These are phyloP conservation scores for Mortierella sp. DNA, from an alignment of 371 early-diverging fungal species.

Conservation along the genomic window DNA sequence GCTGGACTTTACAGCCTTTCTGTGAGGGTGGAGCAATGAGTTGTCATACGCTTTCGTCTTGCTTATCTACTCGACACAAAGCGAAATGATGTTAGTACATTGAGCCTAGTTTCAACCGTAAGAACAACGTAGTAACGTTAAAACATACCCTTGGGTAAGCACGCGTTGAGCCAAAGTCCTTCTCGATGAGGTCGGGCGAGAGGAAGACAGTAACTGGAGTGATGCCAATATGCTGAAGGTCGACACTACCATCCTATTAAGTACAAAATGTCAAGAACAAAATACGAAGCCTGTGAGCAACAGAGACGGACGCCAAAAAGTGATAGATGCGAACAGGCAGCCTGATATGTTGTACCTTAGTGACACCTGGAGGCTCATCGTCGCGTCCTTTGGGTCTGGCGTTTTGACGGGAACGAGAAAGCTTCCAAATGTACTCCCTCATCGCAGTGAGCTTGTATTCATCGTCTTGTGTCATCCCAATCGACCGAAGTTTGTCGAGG, in stretches of 20 bases:
- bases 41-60: conserved; percentile 30
- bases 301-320: too few species aligned
- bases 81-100: neutral
- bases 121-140: neutral
- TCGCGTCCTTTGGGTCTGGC: conserved; percentile 50
- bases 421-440: conserved; percentile 85
- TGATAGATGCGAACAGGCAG: too few species aligned
- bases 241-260: conserved; percentile 62
- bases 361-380: conserved; percentile 35
- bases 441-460: conserved; percentile 79
- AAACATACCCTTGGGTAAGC: conserved; percentile 26
- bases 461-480: conserved; percentile 87
- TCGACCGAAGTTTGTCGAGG: conserved; percentile 69
- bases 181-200: conserved; percentile 60
- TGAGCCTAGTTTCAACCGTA: neutral
- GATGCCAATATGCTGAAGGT: conserved; percentile 71
- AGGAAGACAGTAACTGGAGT: conserved; percentile 85
- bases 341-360: conserved; percentile 32
- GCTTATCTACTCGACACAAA: conserved; percentile 11
- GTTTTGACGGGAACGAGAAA: conserved; percentile 70
- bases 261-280: neutral
- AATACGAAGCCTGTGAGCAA: too few species aligned
- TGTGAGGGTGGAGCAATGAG: conserved; percentile 23
- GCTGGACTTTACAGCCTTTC: conserved; percentile 36
- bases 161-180: conserved; percentile 37